phyloP scores from a whole-genome alignment of 108 stramenopile genomes.

The Heterococcus sp. region DNA sequence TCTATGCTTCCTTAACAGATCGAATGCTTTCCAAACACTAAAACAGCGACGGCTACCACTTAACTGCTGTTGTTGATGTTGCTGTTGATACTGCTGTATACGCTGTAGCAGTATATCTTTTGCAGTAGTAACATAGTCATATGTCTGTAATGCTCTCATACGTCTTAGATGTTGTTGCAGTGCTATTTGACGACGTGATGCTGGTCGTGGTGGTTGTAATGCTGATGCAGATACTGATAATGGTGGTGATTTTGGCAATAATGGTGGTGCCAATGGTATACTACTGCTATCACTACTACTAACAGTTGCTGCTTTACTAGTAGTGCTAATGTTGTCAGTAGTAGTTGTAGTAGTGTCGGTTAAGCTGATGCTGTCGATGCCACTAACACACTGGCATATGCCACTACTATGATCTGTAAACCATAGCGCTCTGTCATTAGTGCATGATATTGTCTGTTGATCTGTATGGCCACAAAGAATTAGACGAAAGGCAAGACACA shows the following conservation, averaged over 20 bases:
- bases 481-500: background rate
- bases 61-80: background rate
- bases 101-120: background rate
- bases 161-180: slow-evolving; percentile 17
- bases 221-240: too few relatives aligned
- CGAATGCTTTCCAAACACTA: background rate
- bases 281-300: too few relatives aligned
- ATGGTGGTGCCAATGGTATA: too few relatives aligned
- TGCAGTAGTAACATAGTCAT: slow-evolving; percentile 6
- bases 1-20: slow-evolving; percentile 2
- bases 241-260: too few relatives aligned
- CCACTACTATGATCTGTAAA: slow-evolving; percentile 15
- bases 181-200: background rate
- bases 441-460: background rate
- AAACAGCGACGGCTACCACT: background rate
- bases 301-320: too few relatives aligned
- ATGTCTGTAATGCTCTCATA: slow-evolving; percentile 11
- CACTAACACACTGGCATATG: slow-evolving; percentile 29
- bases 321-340: too few relatives aligned
- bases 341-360: too few relatives aligned
- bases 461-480: background rate
- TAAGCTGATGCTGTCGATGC: background rate
- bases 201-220: background rate
- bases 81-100: background rate
- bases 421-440: slow-evolving; percentile 10